phyloP scores from a whole-genome alignment of 2,329 filamentous ascomycete species.

The Fusarium oxysporum region DNA sequence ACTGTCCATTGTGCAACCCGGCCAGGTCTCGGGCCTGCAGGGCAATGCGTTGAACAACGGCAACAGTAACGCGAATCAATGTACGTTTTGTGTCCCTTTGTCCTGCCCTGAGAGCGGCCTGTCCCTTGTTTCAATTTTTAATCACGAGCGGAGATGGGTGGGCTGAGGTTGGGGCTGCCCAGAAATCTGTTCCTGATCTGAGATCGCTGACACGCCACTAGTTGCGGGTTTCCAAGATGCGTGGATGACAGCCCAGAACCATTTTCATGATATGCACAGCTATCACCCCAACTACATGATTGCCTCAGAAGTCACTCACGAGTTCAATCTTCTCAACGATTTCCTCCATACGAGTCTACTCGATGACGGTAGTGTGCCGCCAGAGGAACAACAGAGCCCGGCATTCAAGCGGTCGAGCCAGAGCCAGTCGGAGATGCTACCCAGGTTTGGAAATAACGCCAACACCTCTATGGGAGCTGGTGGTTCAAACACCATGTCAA shows the following conservation, averaged over 20 bases:
- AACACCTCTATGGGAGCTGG: slow-evolving; percentile 39
- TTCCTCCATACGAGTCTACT: slow-evolving; percentile 93
- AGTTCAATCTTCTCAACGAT: slow-evolving; percentile 97
- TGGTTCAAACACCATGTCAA: slow-evolving; percentile 38
- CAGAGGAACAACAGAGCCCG: slow-evolving; percentile 70
- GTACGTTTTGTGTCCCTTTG: slow-evolving; percentile 66
- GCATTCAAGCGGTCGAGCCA: slow-evolving; percentile 56
- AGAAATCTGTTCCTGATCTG: slow-evolving; percentile 37
- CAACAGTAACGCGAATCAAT: slow-evolving; percentile 74
- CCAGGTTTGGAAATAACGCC: slow-evolving; percentile 60
- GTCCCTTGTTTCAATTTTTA: slow-evolving; percentile 41
- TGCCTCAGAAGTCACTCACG: slow-evolving; percentile 89
- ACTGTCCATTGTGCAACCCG: slow-evolving; percentile 78
- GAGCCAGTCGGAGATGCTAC: slow-evolving; percentile 60
- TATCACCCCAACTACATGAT: slow-evolving; percentile 97
- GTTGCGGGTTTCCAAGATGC: slow-evolving; percentile 85
- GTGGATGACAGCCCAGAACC: slow-evolving; percentile 80
- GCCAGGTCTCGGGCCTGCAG: slow-evolving; percentile 75
- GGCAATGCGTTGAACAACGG: slow-evolving; percentile 65
- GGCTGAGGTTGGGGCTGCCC: slow-evolving; percentile 35
- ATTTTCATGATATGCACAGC: slow-evolving; percentile 89
- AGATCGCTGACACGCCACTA: slow-evolving; percentile 55
- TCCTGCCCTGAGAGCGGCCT: slow-evolving; percentile 35
- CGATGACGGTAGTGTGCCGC: slow-evolving; percentile 80
- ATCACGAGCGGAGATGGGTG: slow-evolving; percentile 43